Evolutionary conservation across 1,139 yeast species (phyloP).

Genomic region (Taiozyma sp.): DNA sequence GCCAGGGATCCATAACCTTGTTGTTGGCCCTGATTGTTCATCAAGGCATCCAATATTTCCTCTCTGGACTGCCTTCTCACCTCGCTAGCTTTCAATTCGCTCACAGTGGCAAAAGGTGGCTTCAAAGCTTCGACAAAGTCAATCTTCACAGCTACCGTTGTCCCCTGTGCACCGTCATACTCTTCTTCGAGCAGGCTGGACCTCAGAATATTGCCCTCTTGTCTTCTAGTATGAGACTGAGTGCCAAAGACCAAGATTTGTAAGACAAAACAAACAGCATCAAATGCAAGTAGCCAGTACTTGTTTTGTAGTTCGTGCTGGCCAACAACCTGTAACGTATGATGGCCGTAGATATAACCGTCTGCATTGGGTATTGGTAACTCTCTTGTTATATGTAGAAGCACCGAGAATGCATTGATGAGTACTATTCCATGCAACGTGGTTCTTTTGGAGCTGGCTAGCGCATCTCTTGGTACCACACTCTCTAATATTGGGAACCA

Average conservation of each 20-base stretch:
- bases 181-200: conserved; percentile 2
- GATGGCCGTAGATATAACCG: conserved; percentile 23
- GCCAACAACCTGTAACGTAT: conserved; percentile 20
- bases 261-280: conserved; percentile 12
- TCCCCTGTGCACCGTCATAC: conserved; percentile 13
- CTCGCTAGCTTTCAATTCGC: conserved; percentile 9
- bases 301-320: conserved; percentile 14
- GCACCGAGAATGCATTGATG: conserved; percentile 5
- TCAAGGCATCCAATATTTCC: neutral
- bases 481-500: conserved; percentile 6
- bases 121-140: conserved; percentile 12
- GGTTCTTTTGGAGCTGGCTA: conserved; percentile 5
- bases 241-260: conserved; percentile 15
- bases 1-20: neutral
- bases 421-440: conserved; percentile 10
- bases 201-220: neutral
- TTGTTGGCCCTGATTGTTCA: neutral
- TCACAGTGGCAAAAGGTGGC: conserved; percentile 10
- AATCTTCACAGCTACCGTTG: conserved; percentile 6
- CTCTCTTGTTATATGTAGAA: conserved; percentile 10
- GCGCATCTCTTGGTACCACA: conserved; percentile 7
- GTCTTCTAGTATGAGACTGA: conserved; percentile 3
- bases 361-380: conserved; percentile 19
- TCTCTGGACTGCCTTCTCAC: conserved; percentile 2
- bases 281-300: conserved; percentile 11